These are phyloP conservation scores for Malassezia psittaci DNA, from an alignment of 1,284 basidiomycete genomes.

Conservation along the genomic window DNA sequence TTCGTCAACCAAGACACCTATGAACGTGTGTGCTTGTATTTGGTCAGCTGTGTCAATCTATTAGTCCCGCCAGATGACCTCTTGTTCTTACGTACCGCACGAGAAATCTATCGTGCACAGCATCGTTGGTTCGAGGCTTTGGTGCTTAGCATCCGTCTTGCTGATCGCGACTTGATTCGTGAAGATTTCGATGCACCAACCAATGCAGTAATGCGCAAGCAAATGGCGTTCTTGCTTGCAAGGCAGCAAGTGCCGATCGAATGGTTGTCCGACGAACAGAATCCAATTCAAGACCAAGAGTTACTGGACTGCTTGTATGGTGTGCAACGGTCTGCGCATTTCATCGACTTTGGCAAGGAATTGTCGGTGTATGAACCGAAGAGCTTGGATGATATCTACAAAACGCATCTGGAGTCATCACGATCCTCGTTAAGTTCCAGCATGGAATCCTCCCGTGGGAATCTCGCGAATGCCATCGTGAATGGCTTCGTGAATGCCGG, in stretches of 20 bases:
- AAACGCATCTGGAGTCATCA: slow-evolving; percentile 77
- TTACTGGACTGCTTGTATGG: slow-evolving; percentile 63
- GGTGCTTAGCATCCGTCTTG: slow-evolving; percentile 72
- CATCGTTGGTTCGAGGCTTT: slow-evolving; percentile 85
- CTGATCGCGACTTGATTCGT: slow-evolving; percentile 65
- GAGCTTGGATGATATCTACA: slow-evolving; percentile 93
- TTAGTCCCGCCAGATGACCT: slow-evolving; percentile 88
- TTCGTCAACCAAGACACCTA: slow-evolving; percentile 64
- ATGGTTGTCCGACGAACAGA: slow-evolving; percentile 64
- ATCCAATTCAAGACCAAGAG: slow-evolving; percentile 51
- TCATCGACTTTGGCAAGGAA: slow-evolving; percentile 88
- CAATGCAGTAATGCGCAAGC: slow-evolving; percentile 66
- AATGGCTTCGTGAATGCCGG: slow-evolving; percentile 99
- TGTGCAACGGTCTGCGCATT: slow-evolving; percentile 60
- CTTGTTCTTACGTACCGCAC: slow-evolving; percentile 78
- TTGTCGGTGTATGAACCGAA: slow-evolving; percentile 81
- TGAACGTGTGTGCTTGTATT: slow-evolving; percentile 88
- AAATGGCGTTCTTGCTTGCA: slow-evolving; percentile 85
- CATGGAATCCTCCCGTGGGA: slow-evolving; percentile 86
- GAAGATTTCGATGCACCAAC: slow-evolving; percentile 43
- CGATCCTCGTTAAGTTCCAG: slow-evolving; percentile 48
- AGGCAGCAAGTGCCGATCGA: slow-evolving; percentile 82
- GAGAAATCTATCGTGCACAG: slow-evolving; percentile 78
- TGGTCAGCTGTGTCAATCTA: slow-evolving; percentile 88
- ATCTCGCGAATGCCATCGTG: slow-evolving; percentile 91